Conservation (phyloP, 2,329 filamentous ascomycete species). For the Cladophialophora yegresii region DNA sequence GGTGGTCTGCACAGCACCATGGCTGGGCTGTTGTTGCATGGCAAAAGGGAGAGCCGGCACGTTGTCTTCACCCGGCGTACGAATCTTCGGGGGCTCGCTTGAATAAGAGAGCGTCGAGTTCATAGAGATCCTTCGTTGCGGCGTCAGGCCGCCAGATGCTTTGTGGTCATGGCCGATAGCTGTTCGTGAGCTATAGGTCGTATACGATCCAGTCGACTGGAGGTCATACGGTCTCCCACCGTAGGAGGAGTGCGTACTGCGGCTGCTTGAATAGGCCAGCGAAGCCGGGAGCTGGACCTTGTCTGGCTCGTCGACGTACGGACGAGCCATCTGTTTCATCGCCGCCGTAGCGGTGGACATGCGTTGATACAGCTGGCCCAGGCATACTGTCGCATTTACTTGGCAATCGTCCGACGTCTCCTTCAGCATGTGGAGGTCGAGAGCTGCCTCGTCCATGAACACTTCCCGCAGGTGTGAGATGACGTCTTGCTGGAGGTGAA, state of each 20-base stretch:
- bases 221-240: slow-evolving; percentile 18
- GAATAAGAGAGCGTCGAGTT: slow-evolving; percentile 28
- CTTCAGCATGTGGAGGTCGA: slow-evolving; percentile 41
- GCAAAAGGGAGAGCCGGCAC: slow-evolving; percentile 19
- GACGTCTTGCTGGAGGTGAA: slow-evolving; percentile 42
- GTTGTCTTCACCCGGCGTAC: slow-evolving; percentile 23
- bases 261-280: slow-evolving; percentile 29
- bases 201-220: slow-evolving; percentile 26
- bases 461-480: slow-evolving; percentile 42
- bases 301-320: slow-evolving; percentile 20
- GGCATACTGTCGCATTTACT: slow-evolving; percentile 39
- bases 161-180: slow-evolving; percentile 22
- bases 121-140: slow-evolving; percentile 31
- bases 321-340: slow-evolving; percentile 26
- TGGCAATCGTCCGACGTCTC: slow-evolving; percentile 42
- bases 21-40: slow-evolving; percentile 19
- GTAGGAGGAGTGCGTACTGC: slow-evolving; percentile 30
- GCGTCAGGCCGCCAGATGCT: slow-evolving; percentile 10
- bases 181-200: slow-evolving; percentile 28
- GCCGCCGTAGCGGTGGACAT: slow-evolving; percentile 35
- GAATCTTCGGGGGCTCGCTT: slow-evolving; percentile 20
- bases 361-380: slow-evolving; percentile 43
- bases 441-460: slow-evolving; percentile 37
- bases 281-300: slow-evolving; percentile 12
- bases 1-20: background rate